Conservation (phyloP, 352 stramenopile genomes). For the Phytophthora litchii region DNA sequence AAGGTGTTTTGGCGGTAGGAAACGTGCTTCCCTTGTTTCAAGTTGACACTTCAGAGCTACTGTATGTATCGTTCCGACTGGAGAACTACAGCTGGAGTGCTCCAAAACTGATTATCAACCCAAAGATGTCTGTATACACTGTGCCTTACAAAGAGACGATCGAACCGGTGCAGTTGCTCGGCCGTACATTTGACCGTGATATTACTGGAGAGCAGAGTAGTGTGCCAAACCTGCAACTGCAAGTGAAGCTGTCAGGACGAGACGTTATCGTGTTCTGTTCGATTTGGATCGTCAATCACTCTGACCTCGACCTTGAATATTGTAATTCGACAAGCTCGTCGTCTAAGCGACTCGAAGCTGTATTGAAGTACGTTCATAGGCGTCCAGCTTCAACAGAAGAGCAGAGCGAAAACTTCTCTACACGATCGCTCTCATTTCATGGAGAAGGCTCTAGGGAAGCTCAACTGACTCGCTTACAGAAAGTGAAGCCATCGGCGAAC, state of each 20-base stretch:
- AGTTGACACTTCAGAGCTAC: constrained; percentile 59
- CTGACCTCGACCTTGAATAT: constrained; percentile 85
- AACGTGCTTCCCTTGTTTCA: constrained; percentile 87
- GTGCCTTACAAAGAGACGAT: constrained; percentile 84
- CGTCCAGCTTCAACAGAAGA: constrained; percentile 47
- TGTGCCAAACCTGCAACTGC: constrained; percentile 82
- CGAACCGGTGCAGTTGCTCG: constrained; percentile 71
- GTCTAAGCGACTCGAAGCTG: constrained; percentile 62
- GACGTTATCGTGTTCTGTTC: constrained; percentile 89
- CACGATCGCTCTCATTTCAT: constrained; percentile 66
- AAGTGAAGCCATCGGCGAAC: constrained; percentile 78
- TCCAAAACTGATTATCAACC: constrained; percentile 80
- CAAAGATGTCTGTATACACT: constrained; percentile 66
- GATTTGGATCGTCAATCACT: constrained; percentile 91
- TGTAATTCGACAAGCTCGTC: constrained; percentile 85
- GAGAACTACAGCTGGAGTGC: constrained; percentile 91
- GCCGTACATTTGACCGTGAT: constrained; percentile 70
- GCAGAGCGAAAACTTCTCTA: constrained; percentile 65
- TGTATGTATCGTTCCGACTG: constrained; percentile 86
- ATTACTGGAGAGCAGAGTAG: constrained; percentile 74
- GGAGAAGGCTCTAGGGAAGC: constrained; percentile 52
- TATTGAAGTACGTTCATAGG: constrained; percentile 81
- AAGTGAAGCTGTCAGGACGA: constrained; percentile 80
- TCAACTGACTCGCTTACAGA: constrained; percentile 67
- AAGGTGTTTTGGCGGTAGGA: constrained; percentile 85